Percentiles rank a stretch among this genome's conserved stretches.
Conservation (phyloP, 805 yeast species). For the Cyberlindnera suaveolens region DNA sequence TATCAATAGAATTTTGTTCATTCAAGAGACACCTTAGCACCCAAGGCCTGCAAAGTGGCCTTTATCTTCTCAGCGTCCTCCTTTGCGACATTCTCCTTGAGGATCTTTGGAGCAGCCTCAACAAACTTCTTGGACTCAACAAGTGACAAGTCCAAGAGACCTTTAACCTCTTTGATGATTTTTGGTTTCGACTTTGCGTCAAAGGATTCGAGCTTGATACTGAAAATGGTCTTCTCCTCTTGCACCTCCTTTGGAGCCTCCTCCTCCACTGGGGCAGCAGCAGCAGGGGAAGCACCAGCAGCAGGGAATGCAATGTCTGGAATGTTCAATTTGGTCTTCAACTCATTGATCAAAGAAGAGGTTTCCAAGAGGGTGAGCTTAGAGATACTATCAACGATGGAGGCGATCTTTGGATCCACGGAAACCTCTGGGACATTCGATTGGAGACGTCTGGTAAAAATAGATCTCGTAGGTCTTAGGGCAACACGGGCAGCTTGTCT, state of each 20-base stretch:
- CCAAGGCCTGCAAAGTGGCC: slow-evolving; percentile 85
- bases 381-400: slow-evolving; percentile 87
- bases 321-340: slow-evolving; percentile 78
- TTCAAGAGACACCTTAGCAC: slow-evolving; percentile 90
- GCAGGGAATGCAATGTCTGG: slow-evolving; percentile 89
- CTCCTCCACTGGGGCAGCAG: slow-evolving; percentile 63
- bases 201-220: slow-evolving; percentile 86
- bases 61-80: slow-evolving; percentile 98
- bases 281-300: slow-evolving; percentile 52
- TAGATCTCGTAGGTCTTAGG: slow-evolving; percentile 16
- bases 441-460: slow-evolving; percentile 27
- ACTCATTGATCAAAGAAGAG: slow-evolving; percentile 73
- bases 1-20: slow-evolving; percentile 29
- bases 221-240: slow-evolving; percentile 90
- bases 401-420: slow-evolving; percentile 81
- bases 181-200: slow-evolving; percentile 95
- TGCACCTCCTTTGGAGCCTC: slow-evolving; percentile 73
- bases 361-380: slow-evolving; percentile 90
- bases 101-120: slow-evolving; percentile 92
- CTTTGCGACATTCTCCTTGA: slow-evolving; percentile 93
- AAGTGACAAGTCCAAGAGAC: slow-evolving; percentile 81
- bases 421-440: slow-evolving; percentile 35
- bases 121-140: slow-evolving; percentile 98
- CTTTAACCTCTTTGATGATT: slow-evolving; percentile 95
- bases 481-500: slow-evolving; percentile 17